A percentile compares a stretch with the other conserved stretches of the same genome.
These are phyloP conservation scores for Epichloe scottii DNA, from an alignment of 2,329 filamentous ascomycete genomes.

Conservation along the genomic window DNA sequence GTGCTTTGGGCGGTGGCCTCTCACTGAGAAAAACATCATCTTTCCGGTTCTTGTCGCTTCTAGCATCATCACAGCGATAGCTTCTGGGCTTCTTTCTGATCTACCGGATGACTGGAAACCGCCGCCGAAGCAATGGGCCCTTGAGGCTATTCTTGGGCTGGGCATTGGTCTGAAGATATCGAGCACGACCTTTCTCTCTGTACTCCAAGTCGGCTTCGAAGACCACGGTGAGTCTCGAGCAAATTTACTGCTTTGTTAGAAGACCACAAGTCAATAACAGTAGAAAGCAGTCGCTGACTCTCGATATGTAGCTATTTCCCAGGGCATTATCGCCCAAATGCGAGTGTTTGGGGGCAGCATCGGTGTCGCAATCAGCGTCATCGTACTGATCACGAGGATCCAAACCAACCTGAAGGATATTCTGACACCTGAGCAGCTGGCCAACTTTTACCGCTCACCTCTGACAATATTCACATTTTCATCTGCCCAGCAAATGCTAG, in stretches of 20 bases:
- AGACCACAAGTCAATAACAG: neutral
- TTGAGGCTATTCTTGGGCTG: constrained; percentile 10
- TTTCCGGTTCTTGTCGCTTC: constrained; percentile 10
- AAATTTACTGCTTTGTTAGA: neutral
- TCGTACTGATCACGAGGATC: constrained; percentile 24
- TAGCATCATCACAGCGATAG: constrained; percentile 8
- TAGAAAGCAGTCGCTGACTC: neutral
- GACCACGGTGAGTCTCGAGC: constrained; percentile 9
- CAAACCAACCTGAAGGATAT: constrained; percentile 6
- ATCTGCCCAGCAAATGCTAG: constrained; percentile 7
- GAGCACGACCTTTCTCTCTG: constrained; percentile 11
- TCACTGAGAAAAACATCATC: constrained; percentile 9
- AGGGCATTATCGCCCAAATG: constrained; percentile 38
- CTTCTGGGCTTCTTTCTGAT: constrained; percentile 9
- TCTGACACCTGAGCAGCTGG: constrained; percentile 8
- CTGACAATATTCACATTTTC: constrained; percentile 7
- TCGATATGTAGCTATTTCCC: constrained; percentile 30
- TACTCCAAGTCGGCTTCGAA: constrained; percentile 10
- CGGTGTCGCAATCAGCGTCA: constrained; percentile 39
- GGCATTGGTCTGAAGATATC: constrained; percentile 11
- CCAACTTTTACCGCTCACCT: constrained; percentile 10
- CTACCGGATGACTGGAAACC: constrained; percentile 5
- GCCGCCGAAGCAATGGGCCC: constrained; percentile 9
- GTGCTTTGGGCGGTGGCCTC: constrained; percentile 7
- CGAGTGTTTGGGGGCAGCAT: constrained; percentile 41